Conservation (phyloP, 169 alveolate species). For the Cryptosporidium baileyi region DNA sequence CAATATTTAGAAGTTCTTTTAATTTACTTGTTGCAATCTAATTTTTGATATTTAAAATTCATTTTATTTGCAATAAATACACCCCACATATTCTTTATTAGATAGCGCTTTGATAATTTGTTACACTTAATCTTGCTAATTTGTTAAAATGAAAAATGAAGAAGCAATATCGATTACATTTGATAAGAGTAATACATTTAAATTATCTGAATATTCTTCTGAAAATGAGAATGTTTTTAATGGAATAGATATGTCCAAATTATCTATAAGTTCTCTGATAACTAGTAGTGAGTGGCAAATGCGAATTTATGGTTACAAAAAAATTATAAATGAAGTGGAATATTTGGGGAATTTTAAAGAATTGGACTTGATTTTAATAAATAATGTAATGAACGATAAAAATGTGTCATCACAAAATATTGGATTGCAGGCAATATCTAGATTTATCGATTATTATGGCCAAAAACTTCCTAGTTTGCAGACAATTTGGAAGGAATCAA, state of each 20-base stretch:
- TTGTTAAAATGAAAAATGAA: background rate
- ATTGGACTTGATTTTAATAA: background rate
- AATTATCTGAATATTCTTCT: background rate
- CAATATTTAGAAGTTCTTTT: too few relatives aligned
- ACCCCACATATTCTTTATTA: conserved; percentile 8
- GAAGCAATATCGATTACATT: background rate
- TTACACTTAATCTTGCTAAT: background rate
- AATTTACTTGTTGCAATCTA: too few relatives aligned
- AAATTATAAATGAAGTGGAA: conserved; percentile 27
- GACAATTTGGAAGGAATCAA: conserved; percentile 2
- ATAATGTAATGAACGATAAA: conserved; percentile 24
- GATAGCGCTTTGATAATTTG: background rate
- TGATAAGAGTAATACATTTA: background rate
- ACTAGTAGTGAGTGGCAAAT: conserved; percentile 62
- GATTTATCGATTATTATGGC: background rate
- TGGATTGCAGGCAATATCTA: conserved; percentile 4
- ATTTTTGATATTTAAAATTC: too few relatives aligned
- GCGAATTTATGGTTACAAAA: conserved; percentile 56
- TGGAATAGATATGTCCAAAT: conserved; percentile 1
- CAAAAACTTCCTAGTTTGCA: background rate
- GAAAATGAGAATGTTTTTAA: background rate
- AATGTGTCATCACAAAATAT: conserved; percentile 31
- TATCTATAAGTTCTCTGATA: conserved; percentile 1
- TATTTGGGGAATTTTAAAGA: background rate
- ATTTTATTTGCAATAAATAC: background rate